These are phyloP conservation scores for Dimocarpus longan DNA, from an alignment of 345 rosid genomes.

Conservation along the genomic window DNA sequence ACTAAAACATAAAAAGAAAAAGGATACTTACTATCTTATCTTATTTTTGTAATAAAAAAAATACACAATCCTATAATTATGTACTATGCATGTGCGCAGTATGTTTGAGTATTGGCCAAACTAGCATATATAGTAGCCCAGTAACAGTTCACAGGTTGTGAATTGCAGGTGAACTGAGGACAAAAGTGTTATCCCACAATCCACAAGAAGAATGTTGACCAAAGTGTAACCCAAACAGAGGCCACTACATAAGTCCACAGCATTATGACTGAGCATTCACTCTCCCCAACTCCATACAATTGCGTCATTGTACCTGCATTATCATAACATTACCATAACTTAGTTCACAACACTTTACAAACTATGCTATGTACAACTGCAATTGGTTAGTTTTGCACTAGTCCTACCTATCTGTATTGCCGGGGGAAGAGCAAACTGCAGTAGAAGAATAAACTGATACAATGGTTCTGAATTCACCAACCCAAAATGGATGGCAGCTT, in stretches of 20 bases:
- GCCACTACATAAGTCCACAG: conserved; percentile 42
- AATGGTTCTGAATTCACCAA: conserved; percentile 39
- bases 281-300: conserved; percentile 40
- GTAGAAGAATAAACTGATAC: conserved; percentile 54
- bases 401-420: conserved; percentile 51
- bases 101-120: too few relatives aligned
- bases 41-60: not conserved
- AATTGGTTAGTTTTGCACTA: not conserved
- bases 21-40: not conserved
- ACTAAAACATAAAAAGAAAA: not conserved
- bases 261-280: conserved; percentile 49
- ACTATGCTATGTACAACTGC: not conserved
- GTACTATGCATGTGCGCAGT: not conserved
- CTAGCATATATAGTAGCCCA: too few relatives aligned
- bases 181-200: conserved; percentile 16
- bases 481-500: conserved; percentile 36
- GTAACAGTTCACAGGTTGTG: not conserved
- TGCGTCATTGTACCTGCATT: conserved; percentile 48
- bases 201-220: conserved; percentile 55
- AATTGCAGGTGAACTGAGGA: not conserved
- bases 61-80: not conserved
- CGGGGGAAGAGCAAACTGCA: conserved; percentile 58
- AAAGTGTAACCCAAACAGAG: conserved; percentile 41
- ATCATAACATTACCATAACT: too few relatives aligned
- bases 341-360: too few relatives aligned